These are phyloP conservation scores for Drechslera avenae DNA, from an alignment of 2,329 filamentous ascomycete species.

Conservation along the genomic window DNA sequence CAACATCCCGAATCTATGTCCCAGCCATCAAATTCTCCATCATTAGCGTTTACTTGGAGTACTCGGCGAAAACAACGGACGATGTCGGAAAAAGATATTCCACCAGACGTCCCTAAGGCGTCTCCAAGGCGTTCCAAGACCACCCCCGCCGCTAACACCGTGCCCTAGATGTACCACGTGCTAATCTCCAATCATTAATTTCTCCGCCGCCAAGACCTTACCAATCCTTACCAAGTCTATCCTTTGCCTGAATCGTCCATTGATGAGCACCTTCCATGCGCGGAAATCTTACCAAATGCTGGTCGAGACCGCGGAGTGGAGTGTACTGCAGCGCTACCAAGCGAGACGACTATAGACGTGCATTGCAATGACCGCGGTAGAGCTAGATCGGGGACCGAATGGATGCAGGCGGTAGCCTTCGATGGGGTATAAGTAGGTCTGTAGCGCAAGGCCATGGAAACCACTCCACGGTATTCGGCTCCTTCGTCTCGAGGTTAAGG, in stretches of 20 bases:
- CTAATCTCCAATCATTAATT: constrained; percentile 30
- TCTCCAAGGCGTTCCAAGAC: neutral
- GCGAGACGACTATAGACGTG: constrained; percentile 20
- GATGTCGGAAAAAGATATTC: neutral
- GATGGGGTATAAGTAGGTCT: constrained; percentile 6
- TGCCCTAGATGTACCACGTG: neutral
- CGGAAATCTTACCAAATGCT: constrained; percentile 21
- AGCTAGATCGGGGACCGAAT: constrained; percentile 2
- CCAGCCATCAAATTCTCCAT: too few relatives aligned
- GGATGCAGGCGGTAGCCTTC: neutral
- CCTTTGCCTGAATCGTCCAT: constrained; percentile 15
- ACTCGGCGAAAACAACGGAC: neutral
- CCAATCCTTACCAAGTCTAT: constrained; percentile 2
- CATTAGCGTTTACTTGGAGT: too few relatives aligned
- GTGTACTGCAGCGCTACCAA: constrained; percentile 11
- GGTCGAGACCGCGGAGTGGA: constrained; percentile 13
- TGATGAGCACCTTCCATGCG: constrained; percentile 16
- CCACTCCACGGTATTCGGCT: constrained; percentile 1
- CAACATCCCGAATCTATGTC: too few relatives aligned
- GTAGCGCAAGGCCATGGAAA: too few relatives aligned
- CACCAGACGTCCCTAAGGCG: too few relatives aligned
- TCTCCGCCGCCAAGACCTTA: constrained; percentile 27
- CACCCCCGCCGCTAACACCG: too few relatives aligned
- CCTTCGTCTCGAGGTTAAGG: neutral
- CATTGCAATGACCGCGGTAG: constrained; percentile 14